Base-by-base conservation (phyloP, 1,139 yeast genomes). In the Candida anutae region DNA sequence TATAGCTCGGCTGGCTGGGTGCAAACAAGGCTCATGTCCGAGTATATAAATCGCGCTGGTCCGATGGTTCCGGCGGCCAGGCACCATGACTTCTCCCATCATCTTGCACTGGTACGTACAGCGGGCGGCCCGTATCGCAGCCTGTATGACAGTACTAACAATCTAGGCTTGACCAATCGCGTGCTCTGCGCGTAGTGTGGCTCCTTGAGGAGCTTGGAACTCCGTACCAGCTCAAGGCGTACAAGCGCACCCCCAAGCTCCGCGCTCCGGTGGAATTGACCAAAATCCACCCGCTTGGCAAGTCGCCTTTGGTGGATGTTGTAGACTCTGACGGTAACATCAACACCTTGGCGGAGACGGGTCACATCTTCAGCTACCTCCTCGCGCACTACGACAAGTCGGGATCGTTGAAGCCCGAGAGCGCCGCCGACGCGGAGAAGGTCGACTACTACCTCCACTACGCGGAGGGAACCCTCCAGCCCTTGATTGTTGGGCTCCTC, bases 141-240 rank as follows among this genome's bases (percentile, higher is more conserved):
- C 33, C 14, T 19, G 17, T 24, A 19, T 5, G 5, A n/a, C 10
- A 5, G 11, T 20, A 25, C 25, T 25, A 21, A 26, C 27, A 13
- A 9, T 10, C 2, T 13, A 46, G 65, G 61, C 60, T 62, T 30
- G 46, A 56, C 28, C 50, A 50, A 22, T 58, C 66, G 10, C 51
- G 69, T 40, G 36, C 67, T 10, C 66, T 56, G 29, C 50, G 69
- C 34, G 42, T 62, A 14, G 38, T 61, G 30, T 62, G 67, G 61
- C 46, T 59, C 37, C 41, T 62, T 16, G 68, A 60, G 37, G 52
- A 58, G 30, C 50, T 62, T 27, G 48, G 46, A n/a, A 40, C 62
- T 13, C 38, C 40, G 21, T 62, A 57, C 36, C 65, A 60, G 30
- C 33, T 62, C 13, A 60, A 58, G 28, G 29, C 50, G 16, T 57